Conservation (phyloP, 768 basidiomycete species). For the Leucocoprinus birnbaumii region DNA sequence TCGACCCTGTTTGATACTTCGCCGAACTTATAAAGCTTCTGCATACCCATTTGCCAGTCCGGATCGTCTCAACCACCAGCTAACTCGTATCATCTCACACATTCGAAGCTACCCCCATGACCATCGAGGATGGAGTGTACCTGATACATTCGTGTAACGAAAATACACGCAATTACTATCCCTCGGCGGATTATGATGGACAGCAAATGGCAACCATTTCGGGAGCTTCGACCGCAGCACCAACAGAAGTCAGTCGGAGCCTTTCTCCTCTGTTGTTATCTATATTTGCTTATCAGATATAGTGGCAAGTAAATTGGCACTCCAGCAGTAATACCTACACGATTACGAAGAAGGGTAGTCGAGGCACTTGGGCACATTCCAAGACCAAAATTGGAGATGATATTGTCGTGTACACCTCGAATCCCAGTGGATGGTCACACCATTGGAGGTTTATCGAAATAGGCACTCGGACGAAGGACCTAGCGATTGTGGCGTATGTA, state of each 20-base stretch:
- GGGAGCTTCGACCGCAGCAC: background rate
- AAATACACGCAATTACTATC: conserved; percentile 1
- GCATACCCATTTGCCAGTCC: no score
- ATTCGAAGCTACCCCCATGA: background rate
- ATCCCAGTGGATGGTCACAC: conserved; percentile 1
- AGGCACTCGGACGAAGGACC: conserved; percentile 4
- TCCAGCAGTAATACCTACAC: conserved; percentile 5
- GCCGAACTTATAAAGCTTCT: no score
- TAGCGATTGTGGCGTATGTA: background rate
- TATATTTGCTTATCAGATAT: background rate
- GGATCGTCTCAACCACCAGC: no score
- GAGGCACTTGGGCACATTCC: conserved; percentile 1
- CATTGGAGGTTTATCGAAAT: conserved; percentile 8
- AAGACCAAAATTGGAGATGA: background rate
- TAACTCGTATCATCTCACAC: background rate
- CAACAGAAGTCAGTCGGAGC: conserved; percentile 5
- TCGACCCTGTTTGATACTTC: background rate
- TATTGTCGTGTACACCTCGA: background rate
- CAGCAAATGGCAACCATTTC: conserved; percentile 1
- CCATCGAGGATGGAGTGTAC: conserved; percentile 4
- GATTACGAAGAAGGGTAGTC: conserved; percentile 1
- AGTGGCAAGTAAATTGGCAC: conserved; percentile 9
- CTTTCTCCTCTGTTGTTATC: background rate
- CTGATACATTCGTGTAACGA: conserved; percentile 7
- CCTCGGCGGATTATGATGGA: background rate